Percentiles rank a stretch among this genome's conserved stretches.
Conservation (phyloP, 2,329 filamentous ascomycete species). For the Diaporthe velutina region DNA sequence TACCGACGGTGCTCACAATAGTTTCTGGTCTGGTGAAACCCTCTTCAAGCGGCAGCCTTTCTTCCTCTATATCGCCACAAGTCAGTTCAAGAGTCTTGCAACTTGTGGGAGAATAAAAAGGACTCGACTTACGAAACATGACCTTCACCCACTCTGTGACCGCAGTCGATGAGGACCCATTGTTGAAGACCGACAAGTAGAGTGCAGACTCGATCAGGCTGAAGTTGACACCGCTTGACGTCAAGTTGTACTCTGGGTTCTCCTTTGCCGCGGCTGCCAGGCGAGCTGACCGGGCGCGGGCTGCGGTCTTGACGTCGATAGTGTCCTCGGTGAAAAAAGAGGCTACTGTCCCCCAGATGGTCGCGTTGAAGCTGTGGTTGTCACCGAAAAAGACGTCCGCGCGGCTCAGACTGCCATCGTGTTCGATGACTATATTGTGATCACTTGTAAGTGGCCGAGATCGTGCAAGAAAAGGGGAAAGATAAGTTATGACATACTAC, state of each 20-base stretch:
- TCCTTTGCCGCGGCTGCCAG: conserved; percentile 43
- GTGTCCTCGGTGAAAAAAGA: conserved; percentile 41
- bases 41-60: conserved; percentile 5
- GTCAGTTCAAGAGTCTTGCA: neutral
- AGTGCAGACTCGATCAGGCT: conserved; percentile 42
- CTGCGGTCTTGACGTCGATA: conserved; percentile 48
- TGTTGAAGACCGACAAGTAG: conserved; percentile 43
- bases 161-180: conserved; percentile 40
- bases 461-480: neutral
- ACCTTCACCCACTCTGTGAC: conserved; percentile 42
- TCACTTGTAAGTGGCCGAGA: neutral
- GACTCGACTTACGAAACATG: conserved; percentile 40
- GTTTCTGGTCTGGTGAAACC: conserved; percentile 1
- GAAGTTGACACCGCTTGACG: conserved; percentile 36
- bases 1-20: neutral
- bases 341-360: conserved; percentile 45
- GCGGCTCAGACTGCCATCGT: conserved; percentile 50
- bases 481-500: conserved; percentile 28
- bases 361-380: conserved; percentile 47
- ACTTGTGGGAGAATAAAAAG: neutral
- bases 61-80: neutral
- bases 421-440: conserved; percentile 48
- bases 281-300: conserved; percentile 45
- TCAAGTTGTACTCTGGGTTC: conserved; percentile 46
- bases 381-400: conserved; percentile 48